These are phyloP conservation scores for Tremellales sp. DNA, from an alignment of 1,284 basidiomycete genomes.

Conservation along the genomic window DNA sequence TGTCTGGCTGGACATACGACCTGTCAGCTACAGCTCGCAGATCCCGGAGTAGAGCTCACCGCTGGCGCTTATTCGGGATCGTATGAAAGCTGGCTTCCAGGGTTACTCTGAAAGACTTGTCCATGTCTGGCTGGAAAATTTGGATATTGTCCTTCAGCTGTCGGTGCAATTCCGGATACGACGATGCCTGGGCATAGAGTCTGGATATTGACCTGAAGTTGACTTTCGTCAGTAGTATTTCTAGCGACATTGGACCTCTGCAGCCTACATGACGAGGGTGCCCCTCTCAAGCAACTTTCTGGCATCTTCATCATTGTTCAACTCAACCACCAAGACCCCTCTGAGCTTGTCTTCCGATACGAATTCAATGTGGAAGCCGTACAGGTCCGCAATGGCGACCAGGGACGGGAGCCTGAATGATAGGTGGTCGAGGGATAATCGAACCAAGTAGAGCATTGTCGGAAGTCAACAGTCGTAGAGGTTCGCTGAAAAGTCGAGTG, in stretches of 20 bases:
- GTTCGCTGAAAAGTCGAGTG: background rate
- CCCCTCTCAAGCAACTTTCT: conserved; percentile 69
- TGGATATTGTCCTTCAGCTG: conserved; percentile 53
- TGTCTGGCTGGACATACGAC: conserved; percentile 51
- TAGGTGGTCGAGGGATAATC: conserved; percentile 72
- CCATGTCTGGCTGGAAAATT: conserved; percentile 61
- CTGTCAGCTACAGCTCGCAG: background rate
- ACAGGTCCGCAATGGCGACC: conserved; percentile 41
- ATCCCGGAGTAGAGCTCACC: conserved; percentile 11
- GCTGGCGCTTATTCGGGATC: conserved; percentile 63
- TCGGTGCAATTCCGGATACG: conserved; percentile 67
- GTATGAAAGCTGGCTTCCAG: conserved; percentile 73
- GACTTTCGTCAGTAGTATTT: background rate
- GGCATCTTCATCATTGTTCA: conserved; percentile 71
- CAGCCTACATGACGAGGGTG: conserved; percentile 71
- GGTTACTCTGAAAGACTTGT: conserved; percentile 76
- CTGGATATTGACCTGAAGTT: conserved; percentile 65
- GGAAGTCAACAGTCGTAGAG: background rate
- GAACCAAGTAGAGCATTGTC: conserved; percentile 59
- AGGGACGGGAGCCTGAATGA: conserved; percentile 80
- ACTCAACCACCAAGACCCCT: conserved; percentile 66
- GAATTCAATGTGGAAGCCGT: conserved; percentile 38
- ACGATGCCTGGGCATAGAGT: conserved; percentile 65
- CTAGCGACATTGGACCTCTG: background rate
- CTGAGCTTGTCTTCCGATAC: conserved; percentile 32